These are phyloP conservation scores for Metschnikowia arizonensis DNA, from an alignment of 805 yeast species.

Conservation along the genomic window DNA sequence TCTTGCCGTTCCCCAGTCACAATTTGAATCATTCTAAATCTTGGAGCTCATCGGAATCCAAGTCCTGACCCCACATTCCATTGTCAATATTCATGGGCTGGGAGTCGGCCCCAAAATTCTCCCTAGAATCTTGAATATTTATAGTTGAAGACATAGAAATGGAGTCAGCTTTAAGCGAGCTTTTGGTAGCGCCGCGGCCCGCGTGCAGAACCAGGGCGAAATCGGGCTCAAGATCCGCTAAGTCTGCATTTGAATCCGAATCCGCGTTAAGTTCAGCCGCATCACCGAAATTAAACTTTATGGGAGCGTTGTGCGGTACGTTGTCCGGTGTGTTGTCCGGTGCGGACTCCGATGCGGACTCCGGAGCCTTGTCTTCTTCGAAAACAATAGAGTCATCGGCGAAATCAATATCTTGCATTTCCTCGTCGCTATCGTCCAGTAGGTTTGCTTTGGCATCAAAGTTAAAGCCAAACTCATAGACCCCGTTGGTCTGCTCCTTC, in stretches of 20 bases:
- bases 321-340: too few relatives aligned
- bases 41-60: conserved; percentile 3
- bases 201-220: neutral
- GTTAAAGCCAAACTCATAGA: conserved; percentile 31
- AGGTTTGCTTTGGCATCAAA: conserved; percentile 23
- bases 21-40: neutral
- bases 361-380: conserved; percentile 5
- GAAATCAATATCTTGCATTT: neutral
- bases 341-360: too few relatives aligned
- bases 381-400: conserved; percentile 3
- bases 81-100: neutral
- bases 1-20: too few relatives aligned
- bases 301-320: neutral
- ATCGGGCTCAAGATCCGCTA: conserved; percentile 6
- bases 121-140: neutral
- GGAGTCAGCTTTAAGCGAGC: neutral
- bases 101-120: neutral
- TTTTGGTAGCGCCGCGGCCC: neutral
- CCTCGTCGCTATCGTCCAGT: conserved; percentile 19
- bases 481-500: conserved; percentile 28
- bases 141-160: neutral
- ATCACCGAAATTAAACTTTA: conserved; percentile 13
- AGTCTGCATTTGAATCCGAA: neutral
- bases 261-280: neutral
- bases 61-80: conserved; percentile 2